A percentile compares a stretch with the other conserved stretches of the same genome.
Conservation (phyloP, 306 rosid genomes). For the Aeschynomene evenia region DNA sequence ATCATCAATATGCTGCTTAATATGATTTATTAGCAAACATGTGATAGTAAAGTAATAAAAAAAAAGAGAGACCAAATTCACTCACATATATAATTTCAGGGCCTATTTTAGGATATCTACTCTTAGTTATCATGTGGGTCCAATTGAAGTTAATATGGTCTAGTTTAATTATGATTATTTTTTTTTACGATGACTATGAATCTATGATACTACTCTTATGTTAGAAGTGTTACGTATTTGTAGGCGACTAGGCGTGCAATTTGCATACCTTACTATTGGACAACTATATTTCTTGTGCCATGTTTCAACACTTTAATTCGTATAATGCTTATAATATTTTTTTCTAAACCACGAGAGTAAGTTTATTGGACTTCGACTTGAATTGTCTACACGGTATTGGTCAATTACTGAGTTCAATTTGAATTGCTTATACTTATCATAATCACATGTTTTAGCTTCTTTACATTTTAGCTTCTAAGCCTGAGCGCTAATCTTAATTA, state of each 20-base stretch:
- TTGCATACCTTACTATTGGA: too few species aligned
- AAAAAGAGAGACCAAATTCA: too few species aligned
- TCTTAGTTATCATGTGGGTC: not conserved
- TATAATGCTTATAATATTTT: not conserved
- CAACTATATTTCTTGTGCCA: not conserved
- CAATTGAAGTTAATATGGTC: not conserved
- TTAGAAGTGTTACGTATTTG: not conserved
- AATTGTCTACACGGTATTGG: not conserved
- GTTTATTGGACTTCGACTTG: too few species aligned
- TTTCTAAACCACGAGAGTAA: too few species aligned
- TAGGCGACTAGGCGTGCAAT: too few species aligned
- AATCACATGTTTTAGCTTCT: not conserved
- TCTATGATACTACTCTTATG: too few species aligned
- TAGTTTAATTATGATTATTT: not conserved
- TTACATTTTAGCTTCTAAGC: not conserved
- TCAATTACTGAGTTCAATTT: not conserved
- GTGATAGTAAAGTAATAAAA: too few species aligned
- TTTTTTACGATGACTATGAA: too few species aligned
- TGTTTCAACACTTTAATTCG: not conserved
- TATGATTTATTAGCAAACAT: too few species aligned
- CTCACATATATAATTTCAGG: too few species aligned
- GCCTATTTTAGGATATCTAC: too few species aligned
- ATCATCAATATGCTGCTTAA: too few species aligned
- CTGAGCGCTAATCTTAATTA: not conserved
- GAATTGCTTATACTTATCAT: not conserved